phyloP scores from a whole-genome alignment of 768 basidiomycete genomes.

The Filobasidium floriforme region DNA sequence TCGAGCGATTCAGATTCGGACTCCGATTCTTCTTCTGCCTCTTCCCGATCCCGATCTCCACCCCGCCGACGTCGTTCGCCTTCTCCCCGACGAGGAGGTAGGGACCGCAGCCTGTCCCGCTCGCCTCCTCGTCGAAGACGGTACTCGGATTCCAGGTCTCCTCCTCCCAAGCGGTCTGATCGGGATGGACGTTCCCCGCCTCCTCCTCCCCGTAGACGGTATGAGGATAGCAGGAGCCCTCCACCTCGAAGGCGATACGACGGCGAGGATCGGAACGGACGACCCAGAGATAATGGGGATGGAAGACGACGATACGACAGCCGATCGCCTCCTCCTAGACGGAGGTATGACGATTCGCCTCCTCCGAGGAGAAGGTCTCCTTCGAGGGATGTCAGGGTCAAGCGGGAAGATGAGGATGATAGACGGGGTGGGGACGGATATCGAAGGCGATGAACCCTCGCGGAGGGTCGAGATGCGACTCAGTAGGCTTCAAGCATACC shows the following conservation, averaged over 20 bases:
- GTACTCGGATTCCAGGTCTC: not conserved
- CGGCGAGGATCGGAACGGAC: not conserved
- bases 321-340: not conserved
- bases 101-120: conserved; percentile 13
- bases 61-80: conserved; percentile 16
- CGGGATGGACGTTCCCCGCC: not conserved
- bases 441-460: not conserved
- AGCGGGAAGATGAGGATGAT: conserved; percentile 6
- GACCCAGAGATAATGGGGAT: not conserved
- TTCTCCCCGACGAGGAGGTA: conserved; percentile 11
- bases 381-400: not conserved
- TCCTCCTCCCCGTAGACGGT: not conserved
- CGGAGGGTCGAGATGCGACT: no score
- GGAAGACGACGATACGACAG: not conserved
- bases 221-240: not conserved
- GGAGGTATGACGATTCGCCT: not conserved
- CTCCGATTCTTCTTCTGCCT: conserved; percentile 16
- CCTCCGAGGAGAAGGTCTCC: conserved; percentile 6
- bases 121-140: conserved; percentile 19
- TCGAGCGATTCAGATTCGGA: conserved; percentile 20
- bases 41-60: conserved; percentile 3
- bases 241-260: conserved; percentile 6
- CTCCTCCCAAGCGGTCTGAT: conserved; percentile 7
- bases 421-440: not conserved
- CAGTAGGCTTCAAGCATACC: no score